Base-by-base conservation (phyloP, 2,329 filamentous ascomycete genomes). In the Fusarium pseudonygamai region DNA sequence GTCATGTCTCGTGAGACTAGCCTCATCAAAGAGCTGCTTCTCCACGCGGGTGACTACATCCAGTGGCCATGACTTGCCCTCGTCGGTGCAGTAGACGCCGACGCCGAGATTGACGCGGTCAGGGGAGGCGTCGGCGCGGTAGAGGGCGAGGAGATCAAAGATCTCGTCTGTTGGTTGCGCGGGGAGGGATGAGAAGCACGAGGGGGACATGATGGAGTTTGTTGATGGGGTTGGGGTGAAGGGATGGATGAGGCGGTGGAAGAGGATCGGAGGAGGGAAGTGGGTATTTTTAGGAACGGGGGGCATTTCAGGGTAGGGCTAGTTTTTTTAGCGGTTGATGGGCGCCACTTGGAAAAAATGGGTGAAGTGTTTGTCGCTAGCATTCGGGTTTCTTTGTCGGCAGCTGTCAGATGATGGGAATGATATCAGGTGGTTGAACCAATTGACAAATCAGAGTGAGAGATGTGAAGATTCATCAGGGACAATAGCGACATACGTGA, bases 1-100 rank as follows among this genome's bases (percentile, higher is more conserved):
- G 12, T 77, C 75, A 34, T 77, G 74, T 45, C 74, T 61, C 3
- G 63, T 73, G 12, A 60, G 61, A 13, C 57, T 64, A 12, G 61
- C 53, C 15, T 76, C 49, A 3, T 73, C 65, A 8, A 69, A 66
- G n/a, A 76, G 58, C 20, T 61, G 37, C 53, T 75, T 69, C 37
- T 76, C 74, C 20, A 74, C 68, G 12, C 60, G 72, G 7, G 59
- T 56, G 3, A 76, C 74, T 16, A 76, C 74, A 11, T 72, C 46
- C 20, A 76, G 49, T 5, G 74, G 74, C 74, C 69, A 72, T 14
- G 74, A 75, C 36, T 76, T 70, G n/a, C 74, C 74, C 46, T 76
- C 71, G 13, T 76, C 74, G 16, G 74, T 72, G 60, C 70, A 74
- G 62, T 76, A 76, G 24, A 76, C 74, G 24, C 74, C 74, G 14